Evolutionary conservation across 192 early-diverging fungal species (phyloP), one percentile per base, ranked within the genome.

Genomic region (Ramicandelaber brevisporus): DNA sequence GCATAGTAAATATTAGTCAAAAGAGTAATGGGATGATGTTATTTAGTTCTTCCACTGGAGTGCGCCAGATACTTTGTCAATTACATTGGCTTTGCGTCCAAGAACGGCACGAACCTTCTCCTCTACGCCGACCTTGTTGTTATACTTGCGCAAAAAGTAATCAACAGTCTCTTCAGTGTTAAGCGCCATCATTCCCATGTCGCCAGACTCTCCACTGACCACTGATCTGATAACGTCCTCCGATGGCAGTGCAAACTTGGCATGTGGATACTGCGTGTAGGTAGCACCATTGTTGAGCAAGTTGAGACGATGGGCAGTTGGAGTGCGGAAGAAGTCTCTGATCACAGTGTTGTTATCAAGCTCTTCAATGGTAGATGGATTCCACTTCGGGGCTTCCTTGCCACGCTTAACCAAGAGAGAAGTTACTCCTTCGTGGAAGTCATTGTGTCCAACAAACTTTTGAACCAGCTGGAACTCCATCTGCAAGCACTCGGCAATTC

Each of bases 351-450:
- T 19, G 27, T 62, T 53, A 12, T 62, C 38, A 5, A 73, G 57
- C 0, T 48, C 50, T 3, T 43, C 46, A 10, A 79, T 26, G 2
- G 53, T 44, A 0, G 63, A 26, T 0, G 82, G 83, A 5, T 70
- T 33, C 87, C 89, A 98, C 31, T 60, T 21, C 2, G 86, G 63
- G 17, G 26, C 37, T 19, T 46, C 38, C 3, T 42, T 34, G 12
- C 53, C 38, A 34, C 82, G 80, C 36, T 68, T 53, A 21, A 89
- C 54, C 35, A 99, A 55, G 16, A 59, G 44, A 9, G 76, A 69
- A 8, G 43, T 72, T 0, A 95, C 86, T 8, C 93, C 89, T 61
- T 87, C 84, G 23, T 58, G 42, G 40, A 99, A 85, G 44, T 99
- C 89, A 26, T 65, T 66, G 1, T 57, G 67, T 7, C 27, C 44